Conservation (phyloP, 306 rosid genomes). For the Begonia fuchsioides region DNA sequence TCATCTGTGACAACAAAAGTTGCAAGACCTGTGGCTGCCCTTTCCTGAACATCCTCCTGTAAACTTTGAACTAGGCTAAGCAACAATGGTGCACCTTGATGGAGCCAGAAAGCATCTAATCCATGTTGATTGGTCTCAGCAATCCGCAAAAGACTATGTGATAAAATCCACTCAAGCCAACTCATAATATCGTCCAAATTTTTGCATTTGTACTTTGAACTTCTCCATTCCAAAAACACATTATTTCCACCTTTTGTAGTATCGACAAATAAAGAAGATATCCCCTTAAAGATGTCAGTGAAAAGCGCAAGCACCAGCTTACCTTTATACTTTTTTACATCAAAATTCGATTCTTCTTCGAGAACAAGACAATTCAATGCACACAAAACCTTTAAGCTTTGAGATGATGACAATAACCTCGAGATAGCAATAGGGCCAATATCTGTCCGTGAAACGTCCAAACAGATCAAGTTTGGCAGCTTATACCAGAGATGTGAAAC, state of each 20-base stretch:
- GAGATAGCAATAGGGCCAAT: conserved; percentile 62
- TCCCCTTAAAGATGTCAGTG: conserved; percentile 69
- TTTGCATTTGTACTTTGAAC: conserved; percentile 37
- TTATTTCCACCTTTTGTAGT: conserved; percentile 49
- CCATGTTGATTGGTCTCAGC: conserved; percentile 96
- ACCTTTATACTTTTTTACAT: conserved; percentile 54
- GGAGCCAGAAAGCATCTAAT: conserved; percentile 79
- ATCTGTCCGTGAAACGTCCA: conserved; percentile 96
- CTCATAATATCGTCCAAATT: conserved; percentile 64
- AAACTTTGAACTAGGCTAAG: conserved; percentile 95
- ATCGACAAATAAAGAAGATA: conserved; percentile 63
- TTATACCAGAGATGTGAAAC: conserved; percentile 82
- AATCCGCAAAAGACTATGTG: conserved; percentile 89
- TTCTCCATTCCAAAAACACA: conserved; percentile 86
- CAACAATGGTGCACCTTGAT: conserved; percentile 83
- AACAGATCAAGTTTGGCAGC: conserved; percentile 69
- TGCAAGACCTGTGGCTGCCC: conserved; percentile 99
- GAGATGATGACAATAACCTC: conserved; percentile 51
- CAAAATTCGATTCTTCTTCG: conserved; percentile 57
- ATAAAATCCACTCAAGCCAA: conserved; percentile 99
- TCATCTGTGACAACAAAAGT: conserved; percentile 98
- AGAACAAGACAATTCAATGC: conserved; percentile 81
- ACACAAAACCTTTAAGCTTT: conserved; percentile 63
- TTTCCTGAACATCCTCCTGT: conserved; percentile 97
- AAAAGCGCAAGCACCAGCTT: conserved; percentile 68